Evolutionary conservation across 148 eudicot species (phyloP).

Genomic region (Cornus controversa): DNA sequence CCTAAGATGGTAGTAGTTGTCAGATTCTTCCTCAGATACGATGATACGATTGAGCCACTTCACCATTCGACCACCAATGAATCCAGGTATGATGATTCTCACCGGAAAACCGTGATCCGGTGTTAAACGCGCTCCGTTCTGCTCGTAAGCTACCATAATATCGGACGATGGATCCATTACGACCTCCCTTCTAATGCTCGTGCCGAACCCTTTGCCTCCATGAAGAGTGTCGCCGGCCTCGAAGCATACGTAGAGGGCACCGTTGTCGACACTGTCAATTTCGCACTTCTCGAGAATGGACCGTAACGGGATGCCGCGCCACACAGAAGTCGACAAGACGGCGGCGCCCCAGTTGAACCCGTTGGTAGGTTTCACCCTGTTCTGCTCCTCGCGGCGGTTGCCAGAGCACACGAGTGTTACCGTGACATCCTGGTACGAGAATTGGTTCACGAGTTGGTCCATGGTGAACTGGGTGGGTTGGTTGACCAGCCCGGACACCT

Average conservation of each 20-base stretch:
- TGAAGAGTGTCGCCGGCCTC: slow-evolving; percentile 94
- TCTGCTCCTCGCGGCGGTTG: slow-evolving; percentile 87
- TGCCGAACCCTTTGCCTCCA: slow-evolving; percentile 94
- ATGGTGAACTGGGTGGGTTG: slow-evolving; percentile 59
- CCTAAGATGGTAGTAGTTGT: slow-evolving; percentile 76
- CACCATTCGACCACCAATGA: slow-evolving; percentile 89
- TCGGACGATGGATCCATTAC: slow-evolving; percentile 84
- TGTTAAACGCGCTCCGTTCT: slow-evolving; percentile 57
- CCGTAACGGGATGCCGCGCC: slow-evolving; percentile 76
- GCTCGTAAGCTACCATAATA: slow-evolving; percentile 81
- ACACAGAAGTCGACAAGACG: slow-evolving; percentile 70
- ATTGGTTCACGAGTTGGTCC: slow-evolving; percentile 61
- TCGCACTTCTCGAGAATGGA: slow-evolving; percentile 67
- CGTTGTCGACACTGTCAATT: slow-evolving; percentile 42
- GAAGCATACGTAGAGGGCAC: slow-evolving; percentile 78
- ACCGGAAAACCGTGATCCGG: slow-evolving; percentile 92
- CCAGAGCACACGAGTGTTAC: slow-evolving; percentile 86
- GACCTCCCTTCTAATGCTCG: slow-evolving; percentile 58
- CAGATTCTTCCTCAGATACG: slow-evolving; percentile 60
- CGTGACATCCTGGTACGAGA: slow-evolving; percentile 63
- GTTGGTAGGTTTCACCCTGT: slow-evolving; percentile 69
- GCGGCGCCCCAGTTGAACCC: slow-evolving; percentile 99
- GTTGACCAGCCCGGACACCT: slow-evolving; percentile 69
- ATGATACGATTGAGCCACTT: slow-evolving; percentile 82
- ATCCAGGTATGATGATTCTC: slow-evolving; percentile 81